Percentiles rank a stretch among this genome's conserved stretches.
Conservation (phyloP, 2,329 filamentous ascomycete species). For the Colletotrichum aenigma region DNA sequence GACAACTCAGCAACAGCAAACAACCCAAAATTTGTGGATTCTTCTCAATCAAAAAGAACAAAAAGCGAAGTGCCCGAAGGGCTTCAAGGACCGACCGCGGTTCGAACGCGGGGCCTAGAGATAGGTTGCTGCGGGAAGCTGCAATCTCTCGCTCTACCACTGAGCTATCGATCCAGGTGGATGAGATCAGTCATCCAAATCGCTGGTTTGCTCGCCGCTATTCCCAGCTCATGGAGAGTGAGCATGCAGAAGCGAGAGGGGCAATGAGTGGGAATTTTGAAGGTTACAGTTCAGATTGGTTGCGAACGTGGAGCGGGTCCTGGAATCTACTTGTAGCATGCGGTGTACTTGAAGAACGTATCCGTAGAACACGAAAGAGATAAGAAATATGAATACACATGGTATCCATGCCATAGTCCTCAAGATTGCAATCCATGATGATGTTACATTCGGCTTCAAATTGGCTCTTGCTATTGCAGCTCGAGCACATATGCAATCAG, state of each 20-base stretch:
- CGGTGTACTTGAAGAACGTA: not conserved
- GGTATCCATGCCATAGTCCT: not conserved
- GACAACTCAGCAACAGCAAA: not conserved
- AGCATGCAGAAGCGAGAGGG: not conserved
- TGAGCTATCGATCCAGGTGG: slow-evolving; percentile 17
- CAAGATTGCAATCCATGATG: not conserved
- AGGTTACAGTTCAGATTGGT: not conserved
- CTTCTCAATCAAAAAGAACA: not conserved
- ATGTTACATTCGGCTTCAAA: not conserved
- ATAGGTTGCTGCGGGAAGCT: slow-evolving; percentile 4
- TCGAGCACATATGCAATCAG: not conserved
- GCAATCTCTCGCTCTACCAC: slow-evolving; percentile 22
- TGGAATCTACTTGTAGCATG: not conserved
- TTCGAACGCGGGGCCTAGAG: slow-evolving; percentile 22
- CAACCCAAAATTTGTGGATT: not conserved
- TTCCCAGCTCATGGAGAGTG: not conserved
- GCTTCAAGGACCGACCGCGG: slow-evolving; percentile 15
- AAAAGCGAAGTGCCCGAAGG: fast-evolving
- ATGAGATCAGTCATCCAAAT: slow-evolving; percentile 3
- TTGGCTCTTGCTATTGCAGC: not conserved
- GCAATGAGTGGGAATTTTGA: not conserved
- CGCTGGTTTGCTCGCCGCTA: not conserved
- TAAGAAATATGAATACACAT: not conserved
- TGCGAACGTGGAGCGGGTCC: not conserved
- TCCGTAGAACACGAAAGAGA: not conserved